Percentiles rank a stretch among this genome's conserved stretches.
phyloP scores from a whole-genome alignment of 139 green algal species.

The Closterium sp. region DNA sequence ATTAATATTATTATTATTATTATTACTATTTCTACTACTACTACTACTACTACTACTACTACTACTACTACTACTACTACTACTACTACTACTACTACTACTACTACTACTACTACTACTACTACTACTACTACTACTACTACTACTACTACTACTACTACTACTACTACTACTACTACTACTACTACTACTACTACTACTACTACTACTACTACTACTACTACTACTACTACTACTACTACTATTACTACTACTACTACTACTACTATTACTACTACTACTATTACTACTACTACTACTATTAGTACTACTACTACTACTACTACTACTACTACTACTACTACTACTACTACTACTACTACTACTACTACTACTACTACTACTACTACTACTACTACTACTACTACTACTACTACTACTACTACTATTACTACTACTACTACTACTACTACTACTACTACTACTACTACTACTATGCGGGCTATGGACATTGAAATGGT shows the following conservation, averaged over 20 bases:
- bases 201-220: too few species aligned
- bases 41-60: neutral
- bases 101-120: neutral
- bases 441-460: neutral
- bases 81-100: neutral
- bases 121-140: slow-evolving; percentile 10
- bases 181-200: slow-evolving; percentile 9
- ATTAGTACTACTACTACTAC: too few species aligned
- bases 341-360: neutral
- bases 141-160: slow-evolving; percentile 10
- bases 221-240: neutral
- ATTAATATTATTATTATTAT: neutral
- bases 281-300: too few species aligned
- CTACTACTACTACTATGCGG: neutral
- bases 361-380: neutral
- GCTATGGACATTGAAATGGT: neutral
- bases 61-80: neutral
- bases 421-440: neutral
- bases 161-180: slow-evolving; percentile 8
- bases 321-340: too few species aligned
- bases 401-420: neutral
- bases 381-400: neutral
- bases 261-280: neutral
- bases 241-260: neutral
- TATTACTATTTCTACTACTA: slow-evolving; percentile 21